Evolutionary conservation across 139 green algal species (phyloP), one percentile per base, ranked within the genome.

Genomic region (Chlorella sp.): DNA sequence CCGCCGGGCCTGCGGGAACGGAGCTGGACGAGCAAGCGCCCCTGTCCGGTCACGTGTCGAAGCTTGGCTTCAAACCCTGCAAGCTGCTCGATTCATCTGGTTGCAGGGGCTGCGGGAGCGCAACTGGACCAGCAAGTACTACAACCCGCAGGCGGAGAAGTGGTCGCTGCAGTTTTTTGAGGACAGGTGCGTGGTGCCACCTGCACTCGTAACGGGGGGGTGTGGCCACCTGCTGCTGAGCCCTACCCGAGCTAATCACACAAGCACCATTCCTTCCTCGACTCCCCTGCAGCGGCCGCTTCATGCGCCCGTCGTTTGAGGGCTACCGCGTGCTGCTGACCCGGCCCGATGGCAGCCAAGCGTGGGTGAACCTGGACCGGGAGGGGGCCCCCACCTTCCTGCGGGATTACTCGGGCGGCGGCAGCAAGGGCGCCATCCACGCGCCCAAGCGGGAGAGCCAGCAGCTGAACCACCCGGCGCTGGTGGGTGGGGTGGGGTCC

Each of bases 131-230:
- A 81, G 46, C 74, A 28, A 76, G 73, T 74, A 81, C 75, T 95
- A 92, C 73, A 41, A 94, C 20, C 76, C 92, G 2, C 32, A 86
- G 24, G 87, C 90, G 5, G 73, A 85, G 48, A 88, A 88, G 0
- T 97, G 94, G 94, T 76, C 90, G 8, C 43, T 97, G 46, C 85
- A 96, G 74, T 87, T 97, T 38, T 97, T 93, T 85, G 62, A 85
- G 51, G 90, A 43, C 67, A 73, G 67, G 67, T 73, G 67, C 14
- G 67, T 20, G 34, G 67, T 13, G 14, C 28, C 36, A 4, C 4
- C 13, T 14, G 24, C 62, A 38, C n/a, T n/a, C n/a, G n/a, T n/a
- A n/a, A n/a, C n/a, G n/a, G n/a, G n/a, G n/a, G n/a, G n/a, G n/a
- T 40, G 62, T 69, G 17, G 30, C 60, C 60, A 28, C 62, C 62